These are phyloP conservation scores for Penicillium sp. DNA, from an alignment of 2,329 filamentous ascomycete genomes.

Conservation along the genomic window DNA sequence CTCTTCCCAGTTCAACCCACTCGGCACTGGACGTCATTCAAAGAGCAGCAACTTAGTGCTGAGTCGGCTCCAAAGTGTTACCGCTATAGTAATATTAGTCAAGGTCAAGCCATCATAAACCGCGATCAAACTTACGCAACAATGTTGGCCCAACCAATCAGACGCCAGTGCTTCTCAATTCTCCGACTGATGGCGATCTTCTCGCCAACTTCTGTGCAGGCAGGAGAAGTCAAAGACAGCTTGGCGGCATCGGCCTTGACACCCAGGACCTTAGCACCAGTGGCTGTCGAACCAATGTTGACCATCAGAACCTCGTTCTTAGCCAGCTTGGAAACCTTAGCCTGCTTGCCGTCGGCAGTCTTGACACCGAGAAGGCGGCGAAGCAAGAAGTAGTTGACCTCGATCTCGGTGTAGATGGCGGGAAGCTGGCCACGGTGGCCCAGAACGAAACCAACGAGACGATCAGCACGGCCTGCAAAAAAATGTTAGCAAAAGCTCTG, in stretches of 20 bases:
- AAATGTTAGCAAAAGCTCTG: neutral
- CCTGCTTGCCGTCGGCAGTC: conserved; percentile 97
- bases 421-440: conserved; percentile 90
- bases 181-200: conserved; percentile 94
- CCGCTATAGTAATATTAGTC: conserved; percentile 30
- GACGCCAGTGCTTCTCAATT: conserved; percentile 99
- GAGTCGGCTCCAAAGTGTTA: conserved; percentile 45
- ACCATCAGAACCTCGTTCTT: conserved; percentile 99
- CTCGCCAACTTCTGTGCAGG: conserved; percentile 95
- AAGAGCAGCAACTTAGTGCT: conserved; percentile 31
- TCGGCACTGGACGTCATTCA: conserved; percentile 16
- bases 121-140: conserved; percentile 46
- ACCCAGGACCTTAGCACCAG: conserved; percentile 92
- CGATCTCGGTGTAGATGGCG: conserved; percentile 95
- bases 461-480: conserved; percentile 61
- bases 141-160: conserved; percentile 86
- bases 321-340: conserved; percentile 94
- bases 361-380: conserved; percentile 92
- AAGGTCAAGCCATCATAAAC: neutral
- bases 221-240: conserved; percentile 83
- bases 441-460: conserved; percentile 95
- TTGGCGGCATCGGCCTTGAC: conserved; percentile 98
- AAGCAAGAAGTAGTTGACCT: conserved; percentile 99
- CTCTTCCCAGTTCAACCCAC: conserved; percentile 8
- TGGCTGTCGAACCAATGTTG: conserved; percentile 96